Base-by-base conservation (phyloP, 495 filamentous ascomycete species). In the Xylaria castorea region DNA sequence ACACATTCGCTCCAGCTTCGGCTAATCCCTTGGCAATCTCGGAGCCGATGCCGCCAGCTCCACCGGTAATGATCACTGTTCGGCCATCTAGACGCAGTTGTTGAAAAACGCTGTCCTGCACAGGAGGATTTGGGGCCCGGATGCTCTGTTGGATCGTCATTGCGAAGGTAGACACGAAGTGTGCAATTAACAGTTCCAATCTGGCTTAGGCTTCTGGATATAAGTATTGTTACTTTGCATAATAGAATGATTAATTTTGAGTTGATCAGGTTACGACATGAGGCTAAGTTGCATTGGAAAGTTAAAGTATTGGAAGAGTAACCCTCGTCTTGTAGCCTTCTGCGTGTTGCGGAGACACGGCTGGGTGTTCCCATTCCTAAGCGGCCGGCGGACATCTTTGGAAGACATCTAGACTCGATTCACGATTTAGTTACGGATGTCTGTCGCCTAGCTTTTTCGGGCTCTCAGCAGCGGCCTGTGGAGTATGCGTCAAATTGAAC, bases 31-130 rank as follows among this genome's bases (percentile, higher is more conserved):
- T 90, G 2, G 91, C 91, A 61, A 91, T 90, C 79, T 92, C 91
- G 74, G 91, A 92, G 66, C 91, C 91, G 85, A 93, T 93, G 44
- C 91, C 91, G 16, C 91, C 91, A 48, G 91, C 91, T 58, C 91
- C 91, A 70, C 91, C 91, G 36, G 91, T 93, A 36, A 93, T 85
- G 74, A 92, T 82, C 77, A 92, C 90, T 69, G 91, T 89, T 82
- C 92, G 92, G 85, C 91, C 90, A 82, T 92, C 92, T 44, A 93
- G 86, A 85, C 85, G 88, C 79, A 93, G 83, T 78, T 91, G 86
- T 80, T 93, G 91, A 75, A 83, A 77, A 73, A 93, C 84, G 75
- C 81, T 83, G 9, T 88, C 82, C 20, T 71, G 53, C 2, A 71
- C 20, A 7, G 68, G 57, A 62, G 68, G 57, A 22, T 71, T 71